A percentile compares a stretch with the other conserved stretches of the same genome.
These are phyloP conservation scores for Alternaria metachromatica DNA, from an alignment of 2,329 filamentous ascomycete genomes.

Conservation along the genomic window DNA sequence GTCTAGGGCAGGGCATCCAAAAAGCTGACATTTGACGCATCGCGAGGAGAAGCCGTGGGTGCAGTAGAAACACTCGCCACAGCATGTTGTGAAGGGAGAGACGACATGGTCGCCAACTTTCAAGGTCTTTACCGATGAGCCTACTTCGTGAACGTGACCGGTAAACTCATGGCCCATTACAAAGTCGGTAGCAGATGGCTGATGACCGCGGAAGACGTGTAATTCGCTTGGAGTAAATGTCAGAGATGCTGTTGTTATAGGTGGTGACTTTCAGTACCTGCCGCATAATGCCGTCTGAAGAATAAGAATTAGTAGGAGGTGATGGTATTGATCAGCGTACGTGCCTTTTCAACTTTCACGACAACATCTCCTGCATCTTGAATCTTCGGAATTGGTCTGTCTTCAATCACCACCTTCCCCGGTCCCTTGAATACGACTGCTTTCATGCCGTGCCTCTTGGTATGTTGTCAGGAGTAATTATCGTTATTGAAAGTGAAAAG, in stretches of 20 bases:
- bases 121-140: slow-evolving; percentile 71
- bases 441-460: slow-evolving; percentile 67
- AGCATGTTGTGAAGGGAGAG: slow-evolving; percentile 73
- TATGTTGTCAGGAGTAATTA: slow-evolving; percentile 2
- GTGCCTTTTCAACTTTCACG: slow-evolving; percentile 74
- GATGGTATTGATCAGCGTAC: not conserved
- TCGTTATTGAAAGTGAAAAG: not conserved
- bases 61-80: slow-evolving; percentile 83
- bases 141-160: slow-evolving; percentile 73
- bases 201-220: slow-evolving; percentile 83
- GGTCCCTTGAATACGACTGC: slow-evolving; percentile 87
- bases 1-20: slow-evolving; percentile 73
- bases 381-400: slow-evolving; percentile 78
- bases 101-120: slow-evolving; percentile 80
- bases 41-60: slow-evolving; percentile 76
- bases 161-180: slow-evolving; percentile 89
- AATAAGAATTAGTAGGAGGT: slow-evolving; percentile 14
- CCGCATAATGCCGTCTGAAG: slow-evolving; percentile 78
- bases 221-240: slow-evolving; percentile 67
- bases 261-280: slow-evolving; percentile 62
- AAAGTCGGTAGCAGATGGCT: slow-evolving; percentile 69
- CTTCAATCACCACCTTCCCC: slow-evolving; percentile 75
- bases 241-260: not conserved
- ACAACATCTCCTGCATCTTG: slow-evolving; percentile 76
- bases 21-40: slow-evolving; percentile 73